A percentile compares a stretch with the other conserved stretches of the same genome.
Conservation (phyloP, 345 rosid genomes). For the Laguncularia racemosa region DNA sequence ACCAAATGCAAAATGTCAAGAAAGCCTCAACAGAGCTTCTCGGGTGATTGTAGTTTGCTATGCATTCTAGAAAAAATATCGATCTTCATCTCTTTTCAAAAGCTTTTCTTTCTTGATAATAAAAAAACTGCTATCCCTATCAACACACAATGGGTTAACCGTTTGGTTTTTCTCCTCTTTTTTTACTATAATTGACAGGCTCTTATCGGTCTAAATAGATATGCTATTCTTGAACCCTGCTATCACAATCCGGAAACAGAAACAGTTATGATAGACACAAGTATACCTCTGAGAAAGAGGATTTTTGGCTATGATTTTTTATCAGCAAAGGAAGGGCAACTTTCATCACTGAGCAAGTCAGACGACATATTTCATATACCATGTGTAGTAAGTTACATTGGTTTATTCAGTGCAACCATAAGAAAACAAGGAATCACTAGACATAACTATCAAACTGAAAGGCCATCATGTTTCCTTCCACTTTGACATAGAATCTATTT, state of each 20-base stretch:
- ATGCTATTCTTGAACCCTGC: slow-evolving; percentile 47
- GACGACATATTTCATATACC: slow-evolving; percentile 6
- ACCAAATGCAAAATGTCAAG: slow-evolving; percentile 6
- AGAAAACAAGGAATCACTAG: not conserved
- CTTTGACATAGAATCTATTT: not conserved
- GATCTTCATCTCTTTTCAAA: not conserved
- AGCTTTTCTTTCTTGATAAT: not conserved
- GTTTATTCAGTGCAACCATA: not conserved
- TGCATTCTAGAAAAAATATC: not conserved
- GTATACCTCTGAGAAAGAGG: not conserved
- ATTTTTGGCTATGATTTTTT: slow-evolving; percentile 1
- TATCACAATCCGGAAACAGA: slow-evolving; percentile 21
- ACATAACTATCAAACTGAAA: too few species aligned
- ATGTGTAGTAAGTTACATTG: slow-evolving; percentile 27
- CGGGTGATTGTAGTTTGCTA: slow-evolving; percentile 13
- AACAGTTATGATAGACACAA: not conserved
- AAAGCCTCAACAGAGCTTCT: slow-evolving; percentile 12
- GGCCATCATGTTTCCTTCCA: not conserved
- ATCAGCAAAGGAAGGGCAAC: slow-evolving; percentile 14
- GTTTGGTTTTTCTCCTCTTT: not conserved
- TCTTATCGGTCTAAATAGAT: slow-evolving; percentile 22
- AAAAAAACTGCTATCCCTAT: not conserved
- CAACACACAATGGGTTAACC: not conserved
- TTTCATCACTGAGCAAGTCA: slow-evolving; percentile 27
- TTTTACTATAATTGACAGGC: slow-evolving; percentile 13